phyloP scores from a whole-genome alignment of 116 monocot species.

The Cymodocea nodosa region DNA sequence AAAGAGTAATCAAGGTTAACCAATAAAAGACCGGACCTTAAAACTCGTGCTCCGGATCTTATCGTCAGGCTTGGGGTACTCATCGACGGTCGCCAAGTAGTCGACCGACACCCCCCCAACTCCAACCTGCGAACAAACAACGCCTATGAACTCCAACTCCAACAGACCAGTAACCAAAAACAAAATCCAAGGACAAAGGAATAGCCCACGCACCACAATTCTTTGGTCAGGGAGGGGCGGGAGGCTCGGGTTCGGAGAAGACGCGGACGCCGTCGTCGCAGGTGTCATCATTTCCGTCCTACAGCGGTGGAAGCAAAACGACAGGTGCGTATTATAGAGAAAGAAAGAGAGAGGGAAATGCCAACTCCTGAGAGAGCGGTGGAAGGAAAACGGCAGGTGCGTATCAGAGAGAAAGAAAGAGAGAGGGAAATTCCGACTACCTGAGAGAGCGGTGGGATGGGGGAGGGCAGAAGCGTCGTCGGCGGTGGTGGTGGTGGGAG shows the following conservation, averaged over 20 bases:
- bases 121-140: conserved; percentile 40
- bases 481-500: background rate
- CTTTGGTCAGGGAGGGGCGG: conserved; percentile 39
- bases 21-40: conserved; percentile 26
- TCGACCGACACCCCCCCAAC: conserved; percentile 57
- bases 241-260: background rate
- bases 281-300: conserved; percentile 54
- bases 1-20: background rate
- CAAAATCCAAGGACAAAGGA: background rate
- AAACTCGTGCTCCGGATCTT: conserved; percentile 87
- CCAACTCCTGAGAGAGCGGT: background rate
- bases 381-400: background rate
- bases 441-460: conserved; percentile 1
- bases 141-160: background rate
- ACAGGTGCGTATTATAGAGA: background rate
- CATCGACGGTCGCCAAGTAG: conserved; percentile 63
- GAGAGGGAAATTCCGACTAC: background rate
- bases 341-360: background rate
- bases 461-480: background rate
- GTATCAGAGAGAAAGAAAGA: background rate
- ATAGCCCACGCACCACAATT: conserved; percentile 32
- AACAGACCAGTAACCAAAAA: background rate
- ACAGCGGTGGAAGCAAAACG: background rate
- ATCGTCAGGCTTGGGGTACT: conserved; percentile 78
- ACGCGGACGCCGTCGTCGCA: conserved; percentile 3